Evolutionary conservation across 495 filamentous ascomycete genomes (phyloP).

Genomic region (Terfezia boudieri): DNA sequence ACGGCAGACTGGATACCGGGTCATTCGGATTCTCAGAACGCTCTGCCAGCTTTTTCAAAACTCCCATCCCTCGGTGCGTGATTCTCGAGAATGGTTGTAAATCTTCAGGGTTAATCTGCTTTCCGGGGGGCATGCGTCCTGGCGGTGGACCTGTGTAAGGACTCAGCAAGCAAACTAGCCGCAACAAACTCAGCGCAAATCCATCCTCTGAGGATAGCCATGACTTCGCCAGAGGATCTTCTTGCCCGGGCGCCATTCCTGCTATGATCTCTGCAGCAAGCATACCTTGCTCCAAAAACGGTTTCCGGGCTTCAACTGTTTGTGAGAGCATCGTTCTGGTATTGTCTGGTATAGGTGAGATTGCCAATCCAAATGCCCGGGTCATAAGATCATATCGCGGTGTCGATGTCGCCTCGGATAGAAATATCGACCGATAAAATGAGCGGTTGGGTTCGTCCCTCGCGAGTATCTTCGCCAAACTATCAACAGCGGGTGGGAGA

Average conservation of each 20-base stretch:
- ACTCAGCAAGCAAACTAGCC: slow-evolving; percentile 46
- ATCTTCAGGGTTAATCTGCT: slow-evolving; percentile 15
- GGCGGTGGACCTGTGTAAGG: slow-evolving; percentile 27
- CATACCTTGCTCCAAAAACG: slow-evolving; percentile 73
- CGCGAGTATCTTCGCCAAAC: slow-evolving; percentile 74
- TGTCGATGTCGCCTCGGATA: slow-evolving; percentile 33
- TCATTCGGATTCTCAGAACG: slow-evolving; percentile 28
- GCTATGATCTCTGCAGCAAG: slow-evolving; percentile 77
- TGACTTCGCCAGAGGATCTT: slow-evolving; percentile 43
- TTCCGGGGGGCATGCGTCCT: slow-evolving; percentile 8
- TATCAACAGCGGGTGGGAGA: slow-evolving; percentile 70
- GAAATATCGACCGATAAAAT: slow-evolving; percentile 59
- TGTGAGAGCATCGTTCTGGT: slow-evolving; percentile 28
- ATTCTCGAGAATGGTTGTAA: slow-evolving; percentile 30
- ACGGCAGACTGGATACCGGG: slow-evolving; percentile 20
- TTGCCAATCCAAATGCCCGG: slow-evolving; percentile 65
- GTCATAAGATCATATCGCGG: slow-evolving; percentile 66
- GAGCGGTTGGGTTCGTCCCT: slow-evolving; percentile 82
- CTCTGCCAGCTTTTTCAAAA: slow-evolving; percentile 46
- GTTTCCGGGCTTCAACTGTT: slow-evolving; percentile 58
- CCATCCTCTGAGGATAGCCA: slow-evolving; percentile 78
- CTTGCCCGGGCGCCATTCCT: slow-evolving; percentile 45
- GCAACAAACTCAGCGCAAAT: slow-evolving; percentile 57
- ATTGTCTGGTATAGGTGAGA: slow-evolving; percentile 57
- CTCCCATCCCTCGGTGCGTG: slow-evolving; percentile 43